These are phyloP conservation scores for Porogramme epimiltina DNA, from an alignment of 1,284 basidiomycete genomes.

Conservation along the genomic window DNA sequence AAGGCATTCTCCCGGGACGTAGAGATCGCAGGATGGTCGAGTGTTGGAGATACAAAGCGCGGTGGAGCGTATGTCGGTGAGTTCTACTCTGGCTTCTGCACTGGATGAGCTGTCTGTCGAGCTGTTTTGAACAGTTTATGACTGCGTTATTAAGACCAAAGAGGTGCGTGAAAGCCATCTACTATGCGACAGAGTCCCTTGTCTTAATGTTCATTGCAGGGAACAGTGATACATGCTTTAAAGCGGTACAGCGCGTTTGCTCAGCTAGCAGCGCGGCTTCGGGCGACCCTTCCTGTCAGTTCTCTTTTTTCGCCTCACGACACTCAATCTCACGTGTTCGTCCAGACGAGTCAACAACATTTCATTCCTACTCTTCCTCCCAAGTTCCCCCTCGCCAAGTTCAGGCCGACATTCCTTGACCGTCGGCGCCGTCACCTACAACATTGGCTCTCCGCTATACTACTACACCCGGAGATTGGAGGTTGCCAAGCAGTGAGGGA, in stretches of 20 bases:
- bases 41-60: constrained; percentile 59
- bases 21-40: constrained; percentile 66
- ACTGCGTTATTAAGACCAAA: constrained; percentile 64
- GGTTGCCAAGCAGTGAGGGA: constrained; percentile 57
- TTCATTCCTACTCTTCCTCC: constrained; percentile 68
- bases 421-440: constrained; percentile 64
- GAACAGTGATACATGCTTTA: constrained; percentile 64
- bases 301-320: not conserved
- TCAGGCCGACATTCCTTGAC: constrained; percentile 70
- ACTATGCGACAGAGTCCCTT: too few relatives aligned
- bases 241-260: constrained; percentile 76
- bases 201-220: constrained; percentile 33
- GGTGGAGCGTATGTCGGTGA: constrained; percentile 65
- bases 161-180: constrained; percentile 38
- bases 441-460: constrained; percentile 65
- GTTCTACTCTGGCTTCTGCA: constrained; percentile 11
- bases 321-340: not conserved
- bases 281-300: constrained; percentile 55
- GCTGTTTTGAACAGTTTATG: constrained; percentile 48
- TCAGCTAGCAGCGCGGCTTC: constrained; percentile 52
- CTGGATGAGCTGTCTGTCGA: not conserved
- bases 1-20: constrained; percentile 62
- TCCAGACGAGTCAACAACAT: constrained; percentile 43
- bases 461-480: constrained; percentile 76
- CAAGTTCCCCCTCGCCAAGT: constrained; percentile 68